phyloP scores from a whole-genome alignment of 805 yeast genomes.

The Spencermartinsiella europaea region DNA sequence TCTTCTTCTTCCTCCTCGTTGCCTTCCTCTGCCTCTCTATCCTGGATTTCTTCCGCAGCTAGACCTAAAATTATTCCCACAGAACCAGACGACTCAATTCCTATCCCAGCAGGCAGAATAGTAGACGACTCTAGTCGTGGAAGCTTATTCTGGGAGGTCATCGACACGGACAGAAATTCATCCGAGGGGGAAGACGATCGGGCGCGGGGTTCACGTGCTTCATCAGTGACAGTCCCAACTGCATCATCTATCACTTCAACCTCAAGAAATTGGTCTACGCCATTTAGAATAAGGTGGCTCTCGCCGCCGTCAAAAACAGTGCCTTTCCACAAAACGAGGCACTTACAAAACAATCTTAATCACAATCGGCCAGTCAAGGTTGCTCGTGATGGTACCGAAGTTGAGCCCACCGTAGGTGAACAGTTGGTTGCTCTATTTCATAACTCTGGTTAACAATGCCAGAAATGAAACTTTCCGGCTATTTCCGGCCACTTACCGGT shows the following conservation, averaged over 20 bases:
- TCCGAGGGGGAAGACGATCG: background rate
- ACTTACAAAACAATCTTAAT: conserved; percentile 34
- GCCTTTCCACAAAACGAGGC: conserved; percentile 30
- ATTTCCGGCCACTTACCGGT: background rate
- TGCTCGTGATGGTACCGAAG: conserved; percentile 41
- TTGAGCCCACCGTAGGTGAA: conserved; percentile 33
- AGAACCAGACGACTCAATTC: conserved; percentile 11
- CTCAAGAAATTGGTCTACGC: conserved; percentile 31
- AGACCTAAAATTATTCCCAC: conserved; percentile 14
- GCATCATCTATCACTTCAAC: background rate
- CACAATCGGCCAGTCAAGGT: conserved; percentile 36
- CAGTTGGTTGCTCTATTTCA: conserved; percentile 29
- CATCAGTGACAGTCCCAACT: background rate
- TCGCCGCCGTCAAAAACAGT: conserved; percentile 24
- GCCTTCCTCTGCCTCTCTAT: background rate
- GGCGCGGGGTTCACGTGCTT: background rate
- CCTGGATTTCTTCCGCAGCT: too few species aligned
- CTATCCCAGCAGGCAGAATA: conserved; percentile 22
- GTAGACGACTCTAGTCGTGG: conserved; percentile 31
- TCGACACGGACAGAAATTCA: conserved; percentile 15
- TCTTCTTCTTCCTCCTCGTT: too few species aligned
- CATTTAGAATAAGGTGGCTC: conserved; percentile 36
- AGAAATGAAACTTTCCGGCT: background rate
- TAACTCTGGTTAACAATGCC: background rate
- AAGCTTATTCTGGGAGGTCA: conserved; percentile 36